Evolutionary conservation across 2,329 filamentous ascomycete genomes (phyloP), one percentile per base, ranked within the genome.

Genomic region (Ceratocystis alfenasii): DNA sequence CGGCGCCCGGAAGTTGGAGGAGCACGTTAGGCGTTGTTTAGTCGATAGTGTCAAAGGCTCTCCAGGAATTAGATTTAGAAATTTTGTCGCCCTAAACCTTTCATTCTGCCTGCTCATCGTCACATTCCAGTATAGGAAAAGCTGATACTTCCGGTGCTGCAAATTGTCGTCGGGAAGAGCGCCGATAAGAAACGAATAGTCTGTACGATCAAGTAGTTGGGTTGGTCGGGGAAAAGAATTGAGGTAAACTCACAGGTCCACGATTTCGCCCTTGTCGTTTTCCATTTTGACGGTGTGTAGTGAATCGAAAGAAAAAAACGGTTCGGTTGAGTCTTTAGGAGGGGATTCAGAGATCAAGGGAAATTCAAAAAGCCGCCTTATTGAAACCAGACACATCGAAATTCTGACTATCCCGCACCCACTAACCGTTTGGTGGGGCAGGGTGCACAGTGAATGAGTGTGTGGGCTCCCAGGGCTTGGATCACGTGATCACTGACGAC

Each of bases 201-300:
- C 44, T 22, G 20, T 46, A 62, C 25, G 41, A 62, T 45, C 7
- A 48, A 30, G 36, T 17, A 12, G 10, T 45, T 36, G 44, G 28
- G 41, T n/a, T 62, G n/a, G 33, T 20, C 7, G 48, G 46, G 62
- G 3, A 41, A 20, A 53, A 44, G 20, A 22, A 41, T 33, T 44
- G 28, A 53, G 46, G 44, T 41, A 68, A 72, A 80, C 87, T 81
- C 87, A 96, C 90, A 96, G 91, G 83, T 97, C 93, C 80, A 97
- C 94, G 83, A 96, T 92, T 82, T 97, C 91, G 83, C 93, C 93
- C 83, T 91, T 91, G 85, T 97, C 94, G 91, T 99, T 99, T 87
- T 99, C 94, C 94, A 97, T 99, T 81, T 85, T 92, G 77, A 75
- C 79, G 76, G 64, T 66, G 55, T 68, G 67, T 66, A 65, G 44